phyloP scores from a whole-genome alignment of 1,139 yeast genomes.

The Magnusiomyces suaveolens region DNA sequence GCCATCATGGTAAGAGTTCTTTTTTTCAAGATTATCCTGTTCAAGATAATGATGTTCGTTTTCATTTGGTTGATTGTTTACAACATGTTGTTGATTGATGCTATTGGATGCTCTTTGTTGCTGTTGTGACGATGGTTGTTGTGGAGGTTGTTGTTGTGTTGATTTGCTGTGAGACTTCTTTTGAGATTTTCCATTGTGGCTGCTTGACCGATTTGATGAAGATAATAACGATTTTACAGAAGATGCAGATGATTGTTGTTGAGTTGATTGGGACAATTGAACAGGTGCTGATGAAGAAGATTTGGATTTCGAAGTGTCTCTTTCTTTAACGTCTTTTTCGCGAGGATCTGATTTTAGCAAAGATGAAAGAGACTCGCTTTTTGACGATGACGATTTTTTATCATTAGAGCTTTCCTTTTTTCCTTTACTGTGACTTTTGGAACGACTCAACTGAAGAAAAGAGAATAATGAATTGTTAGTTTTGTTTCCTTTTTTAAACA shows the following conservation, averaged over 20 bases:
- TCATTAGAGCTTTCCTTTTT: constrained; percentile 9
- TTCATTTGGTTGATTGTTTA: not conserved
- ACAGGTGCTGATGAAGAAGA: not conserved
- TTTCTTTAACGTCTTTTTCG: constrained; percentile 12
- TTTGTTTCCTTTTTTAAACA: not conserved
- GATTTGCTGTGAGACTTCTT: not conserved
- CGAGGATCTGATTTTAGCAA: constrained; percentile 11
- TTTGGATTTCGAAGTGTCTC: constrained; percentile 7
- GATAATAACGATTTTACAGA: not conserved
- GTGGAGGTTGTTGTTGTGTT: not conserved
- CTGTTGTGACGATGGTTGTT: constrained; percentile 1
- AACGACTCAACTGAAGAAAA: constrained; percentile 23
- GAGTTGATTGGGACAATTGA: not conserved
- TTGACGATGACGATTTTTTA: constrained; percentile 11
- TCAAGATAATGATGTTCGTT: not conserved
- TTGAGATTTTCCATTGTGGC: not conserved
- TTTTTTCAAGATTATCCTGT: not conserved
- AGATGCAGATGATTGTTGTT: not conserved
- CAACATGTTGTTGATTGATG: not conserved
- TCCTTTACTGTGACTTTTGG: constrained; percentile 25
- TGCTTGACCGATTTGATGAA: too few relatives aligned
- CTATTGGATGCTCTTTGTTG: too few relatives aligned
- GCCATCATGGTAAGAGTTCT: not conserved
- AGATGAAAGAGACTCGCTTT: constrained; percentile 14
- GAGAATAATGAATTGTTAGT: constrained; percentile 6